Percentiles rank a stretch among this genome's conserved stretches.
phyloP scores from a whole-genome alignment of 169 alveolate genomes.

The Plasmodium vivax region DNA sequence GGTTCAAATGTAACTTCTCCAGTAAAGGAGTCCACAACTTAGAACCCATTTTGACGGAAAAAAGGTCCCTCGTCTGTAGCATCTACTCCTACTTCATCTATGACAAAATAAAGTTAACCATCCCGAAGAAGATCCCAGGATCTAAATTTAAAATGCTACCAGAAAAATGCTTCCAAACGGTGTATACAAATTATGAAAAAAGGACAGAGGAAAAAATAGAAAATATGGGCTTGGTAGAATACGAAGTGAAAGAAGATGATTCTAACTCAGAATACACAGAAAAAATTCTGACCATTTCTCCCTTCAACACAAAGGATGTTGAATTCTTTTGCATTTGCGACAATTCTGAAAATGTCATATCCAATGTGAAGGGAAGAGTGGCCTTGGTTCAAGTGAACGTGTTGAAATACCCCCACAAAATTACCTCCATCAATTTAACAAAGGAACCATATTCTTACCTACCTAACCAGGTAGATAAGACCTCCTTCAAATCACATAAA shows the following conservation, averaged over 20 bases:
- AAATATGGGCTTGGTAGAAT: slow-evolving; percentile 26
- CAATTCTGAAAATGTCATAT: slow-evolving; percentile 34
- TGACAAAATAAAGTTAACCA: slow-evolving; percentile 45
- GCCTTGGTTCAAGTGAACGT: slow-evolving; percentile 45
- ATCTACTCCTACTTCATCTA: slow-evolving; percentile 49
- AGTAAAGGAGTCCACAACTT: slow-evolving; percentile 46
- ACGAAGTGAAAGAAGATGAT: slow-evolving; percentile 33
- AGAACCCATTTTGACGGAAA: slow-evolving; percentile 45
- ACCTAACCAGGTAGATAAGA: neutral
- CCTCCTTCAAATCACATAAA: neutral
- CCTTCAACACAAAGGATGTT: slow-evolving; percentile 40
- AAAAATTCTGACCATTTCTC: slow-evolving; percentile 32
- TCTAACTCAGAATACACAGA: slow-evolving; percentile 5
- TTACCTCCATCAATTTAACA: slow-evolving; percentile 39
- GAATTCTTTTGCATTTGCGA: slow-evolving; percentile 62
- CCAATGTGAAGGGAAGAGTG: slow-evolving; percentile 46
- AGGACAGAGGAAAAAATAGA: slow-evolving; percentile 9
- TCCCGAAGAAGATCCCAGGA: neutral
- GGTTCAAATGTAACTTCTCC: slow-evolving; percentile 56
- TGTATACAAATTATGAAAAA: slow-evolving; percentile 32
- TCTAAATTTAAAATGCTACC: slow-evolving; percentile 53
- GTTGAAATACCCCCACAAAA: slow-evolving; percentile 48
- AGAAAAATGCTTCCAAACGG: slow-evolving; percentile 36
- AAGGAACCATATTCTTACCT: slow-evolving; percentile 12
- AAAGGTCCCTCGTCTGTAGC: slow-evolving; percentile 38